Evolutionary conservation across 2,329 filamentous ascomycete species (phyloP), one percentile per base, ranked within the genome.

Genomic region (Claviceps quebecensis): DNA sequence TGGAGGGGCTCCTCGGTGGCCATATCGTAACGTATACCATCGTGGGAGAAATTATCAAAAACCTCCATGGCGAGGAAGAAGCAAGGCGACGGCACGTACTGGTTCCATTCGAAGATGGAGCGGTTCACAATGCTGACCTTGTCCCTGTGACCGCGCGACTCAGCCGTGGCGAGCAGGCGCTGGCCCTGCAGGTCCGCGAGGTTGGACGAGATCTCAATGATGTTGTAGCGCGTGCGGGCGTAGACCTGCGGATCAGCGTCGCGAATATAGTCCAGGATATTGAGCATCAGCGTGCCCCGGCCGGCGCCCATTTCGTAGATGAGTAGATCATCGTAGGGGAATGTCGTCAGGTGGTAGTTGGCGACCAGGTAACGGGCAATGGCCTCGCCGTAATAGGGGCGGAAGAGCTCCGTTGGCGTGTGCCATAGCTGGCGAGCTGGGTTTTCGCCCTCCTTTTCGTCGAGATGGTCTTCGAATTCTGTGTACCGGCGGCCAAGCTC

Each of bases 281-380:
- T 98, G 64, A 93, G 77, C 93, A 98, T 98, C 64, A 98, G 78
- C 0, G 94, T 98, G 56, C 93, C 93, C 61, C 95, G 91, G 60
- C 93, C 93, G 40, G 93, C 93, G 49, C 93, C 93, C 86, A 98
- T 95, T 67, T 98, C 93, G 76, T 96, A 98, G 66, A 98, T 94
- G 60, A 95, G 87, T 49, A 98, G 78, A 68, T 98, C 93, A 68
- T 96, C 84, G 72, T 97, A 96, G 2, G 93, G 93, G 65, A 93
- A 97, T 52, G 88, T 80, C 45, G 87, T 87, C 65, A 96, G 80
- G 65, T 93, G 89, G 76, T 98, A 98, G 72, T 98, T 96, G 58
- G 87, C 84, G 58, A 97, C 83, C 45, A 98, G 80, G 67, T 97
- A 96, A 19, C 91, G 84, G n/a, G 91, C 93, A 58, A 98, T 87